These are phyloP conservation scores for Pelargonium australe DNA, from an alignment of 441 rosid species.

Conservation along the genomic window DNA sequence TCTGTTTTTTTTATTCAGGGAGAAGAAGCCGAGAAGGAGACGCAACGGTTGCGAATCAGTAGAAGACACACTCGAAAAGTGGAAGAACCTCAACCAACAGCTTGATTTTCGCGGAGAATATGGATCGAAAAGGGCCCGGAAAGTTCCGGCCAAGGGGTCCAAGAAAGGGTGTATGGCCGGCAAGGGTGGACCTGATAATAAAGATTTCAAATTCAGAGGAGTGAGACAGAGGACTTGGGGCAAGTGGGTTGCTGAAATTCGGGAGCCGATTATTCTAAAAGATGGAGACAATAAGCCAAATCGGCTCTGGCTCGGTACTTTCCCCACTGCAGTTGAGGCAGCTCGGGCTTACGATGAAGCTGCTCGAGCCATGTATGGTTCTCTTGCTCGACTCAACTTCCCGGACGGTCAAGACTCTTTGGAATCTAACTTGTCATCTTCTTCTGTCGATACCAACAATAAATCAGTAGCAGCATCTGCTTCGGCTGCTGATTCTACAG, in stretches of 20 bases:
- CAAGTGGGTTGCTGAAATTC: constrained; percentile 25
- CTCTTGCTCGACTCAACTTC: constrained; percentile 6
- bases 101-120: not conserved
- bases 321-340: constrained; percentile 19
- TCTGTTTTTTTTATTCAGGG: not conserved
- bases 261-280: constrained; percentile 7
- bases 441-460: not conserved
- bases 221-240: constrained; percentile 25
- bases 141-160: constrained; percentile 9
- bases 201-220: constrained; percentile 14
- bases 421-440: not conserved
- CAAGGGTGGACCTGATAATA: constrained; percentile 23
- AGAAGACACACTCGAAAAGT: not conserved
- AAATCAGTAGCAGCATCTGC: not conserved
- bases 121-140: not conserved
- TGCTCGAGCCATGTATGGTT: constrained; percentile 6
- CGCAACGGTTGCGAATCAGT: not conserved
- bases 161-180: constrained; percentile 23
- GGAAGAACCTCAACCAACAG: not conserved
- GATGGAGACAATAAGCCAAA: not conserved
- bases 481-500: not conserved
- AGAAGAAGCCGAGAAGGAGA: not conserved
- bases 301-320: constrained; percentile 23
- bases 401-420: not conserved
- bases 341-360: constrained; percentile 21